A percentile compares a stretch with the other conserved stretches of the same genome.
These are phyloP conservation scores for Anaeramoeba flamelloides DNA, from an alignment of 78 protist genomes.

Conservation along the genomic window DNA sequence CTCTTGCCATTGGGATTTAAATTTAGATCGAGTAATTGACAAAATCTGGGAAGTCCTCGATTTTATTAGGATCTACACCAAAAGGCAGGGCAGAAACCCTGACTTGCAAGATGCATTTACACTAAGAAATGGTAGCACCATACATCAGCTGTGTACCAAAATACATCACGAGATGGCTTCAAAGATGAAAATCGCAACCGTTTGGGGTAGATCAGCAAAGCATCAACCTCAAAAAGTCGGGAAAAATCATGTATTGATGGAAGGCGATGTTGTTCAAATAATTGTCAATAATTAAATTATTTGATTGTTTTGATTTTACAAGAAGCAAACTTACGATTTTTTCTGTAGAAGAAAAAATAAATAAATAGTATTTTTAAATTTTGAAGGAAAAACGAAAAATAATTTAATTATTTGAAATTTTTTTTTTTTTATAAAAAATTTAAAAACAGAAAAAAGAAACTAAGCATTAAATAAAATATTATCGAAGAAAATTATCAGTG, in stretches of 20 bases:
- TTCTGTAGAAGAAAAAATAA: too few species aligned
- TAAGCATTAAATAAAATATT: too few species aligned
- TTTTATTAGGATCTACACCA: neutral
- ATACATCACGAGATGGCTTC: neutral
- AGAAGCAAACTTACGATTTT: too few species aligned
- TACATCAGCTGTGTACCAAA: neutral
- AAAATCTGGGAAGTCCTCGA: neutral
- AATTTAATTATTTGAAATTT: too few species aligned
- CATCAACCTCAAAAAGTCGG: constrained; percentile 6
- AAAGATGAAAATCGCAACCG: neutral
- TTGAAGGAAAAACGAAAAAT: too few species aligned
- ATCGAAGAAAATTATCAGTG: too few species aligned
- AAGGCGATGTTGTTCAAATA: constrained; percentile 5
- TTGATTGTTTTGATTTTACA: too few species aligned
- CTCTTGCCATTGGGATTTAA: neutral
- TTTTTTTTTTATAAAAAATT: too few species aligned
- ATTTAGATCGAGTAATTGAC: neutral
- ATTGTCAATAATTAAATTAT: neutral
- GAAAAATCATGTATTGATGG: neutral
- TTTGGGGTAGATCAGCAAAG: constrained; percentile 5
- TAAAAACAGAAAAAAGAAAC: too few species aligned
- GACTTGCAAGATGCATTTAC: neutral
- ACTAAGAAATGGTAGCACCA: neutral
- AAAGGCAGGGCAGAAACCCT: neutral
- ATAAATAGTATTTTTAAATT: too few species aligned